A percentile compares a stretch with the other conserved stretches of the same genome.
Conservation (phyloP, 257 asterid genomes). For the Ajuga chamaepitys region DNA sequence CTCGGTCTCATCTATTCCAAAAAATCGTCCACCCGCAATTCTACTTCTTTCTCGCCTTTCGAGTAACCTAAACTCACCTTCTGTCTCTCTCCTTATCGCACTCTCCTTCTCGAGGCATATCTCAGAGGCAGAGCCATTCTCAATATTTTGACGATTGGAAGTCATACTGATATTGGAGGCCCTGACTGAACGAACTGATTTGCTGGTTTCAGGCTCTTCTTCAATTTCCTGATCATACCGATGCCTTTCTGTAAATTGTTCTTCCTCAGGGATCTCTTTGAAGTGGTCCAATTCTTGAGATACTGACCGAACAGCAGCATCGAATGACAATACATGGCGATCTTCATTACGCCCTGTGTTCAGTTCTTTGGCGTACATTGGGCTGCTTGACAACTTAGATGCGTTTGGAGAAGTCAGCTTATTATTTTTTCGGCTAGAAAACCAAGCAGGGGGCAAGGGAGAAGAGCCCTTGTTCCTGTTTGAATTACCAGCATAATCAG, state of each 20-base stretch:
- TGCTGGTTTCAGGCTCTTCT: constrained; percentile 48
- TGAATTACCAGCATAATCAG: constrained; percentile 50
- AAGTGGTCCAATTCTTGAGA: constrained; percentile 76
- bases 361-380: constrained; percentile 52
- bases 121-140: constrained; percentile 46
- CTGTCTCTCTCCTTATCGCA: constrained; percentile 94
- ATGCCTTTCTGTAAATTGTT: constrained; percentile 30
- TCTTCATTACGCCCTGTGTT: constrained; percentile 42
- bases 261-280: constrained; percentile 57
- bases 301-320: constrained; percentile 83
- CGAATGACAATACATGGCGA: constrained; percentile 59
- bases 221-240: constrained; percentile 48
- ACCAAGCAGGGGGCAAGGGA: constrained; percentile 88
- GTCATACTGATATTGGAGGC: constrained; percentile 15
- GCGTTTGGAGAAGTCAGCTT: constrained; percentile 64
- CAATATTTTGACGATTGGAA: constrained; percentile 24
- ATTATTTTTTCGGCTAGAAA: constrained; percentile 53
- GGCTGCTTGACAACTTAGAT: constrained; percentile 54
- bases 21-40: constrained; percentile 70
- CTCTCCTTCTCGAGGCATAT: constrained; percentile 67
- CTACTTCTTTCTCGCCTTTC: constrained; percentile 87
- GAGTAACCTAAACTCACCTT: constrained; percentile 83
- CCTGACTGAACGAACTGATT: constrained; percentile 20
- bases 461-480: constrained; percentile 57
- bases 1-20: constrained; percentile 80